These are phyloP conservation scores for Xylariales sp. DNA, from an alignment of 2,329 filamentous ascomycete genomes.

Conservation along the genomic window DNA sequence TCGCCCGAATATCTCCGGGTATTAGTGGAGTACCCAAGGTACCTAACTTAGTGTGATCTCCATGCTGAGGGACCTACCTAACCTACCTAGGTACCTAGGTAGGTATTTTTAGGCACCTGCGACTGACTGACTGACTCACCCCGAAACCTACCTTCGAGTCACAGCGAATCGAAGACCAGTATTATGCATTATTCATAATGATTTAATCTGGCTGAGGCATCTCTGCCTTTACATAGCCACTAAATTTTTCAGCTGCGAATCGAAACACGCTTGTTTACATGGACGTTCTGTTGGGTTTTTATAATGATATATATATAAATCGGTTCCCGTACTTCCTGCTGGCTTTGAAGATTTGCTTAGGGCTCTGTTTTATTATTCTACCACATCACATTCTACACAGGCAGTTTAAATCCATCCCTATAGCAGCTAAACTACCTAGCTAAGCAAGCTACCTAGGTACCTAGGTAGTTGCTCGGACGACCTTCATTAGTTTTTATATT, in stretches of 20 bases:
- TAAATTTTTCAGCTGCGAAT: not conserved
- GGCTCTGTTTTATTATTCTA: not conserved
- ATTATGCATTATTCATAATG: slow-evolving; percentile 28
- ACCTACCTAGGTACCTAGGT: slow-evolving; percentile 1
- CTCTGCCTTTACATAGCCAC: slow-evolving; percentile 9
- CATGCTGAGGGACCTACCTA: not conserved
- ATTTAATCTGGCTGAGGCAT: slow-evolving; percentile 8
- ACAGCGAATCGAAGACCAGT: no score
- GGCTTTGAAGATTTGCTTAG: no score
- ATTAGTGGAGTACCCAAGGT: no score
- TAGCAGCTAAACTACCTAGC: not conserved
- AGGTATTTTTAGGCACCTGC: no score
- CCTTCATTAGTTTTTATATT: not conserved
- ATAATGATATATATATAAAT: slow-evolving; percentile 9
- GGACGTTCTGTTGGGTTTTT: not conserved
- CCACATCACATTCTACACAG: not conserved
- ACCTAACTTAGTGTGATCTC: no score
- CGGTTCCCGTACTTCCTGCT: not conserved
- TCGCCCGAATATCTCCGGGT: slow-evolving; percentile 32
- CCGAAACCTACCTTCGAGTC: slow-evolving; percentile 4
- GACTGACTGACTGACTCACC: slow-evolving; percentile 22
- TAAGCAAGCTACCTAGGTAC: no score
- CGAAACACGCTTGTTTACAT: not conserved
- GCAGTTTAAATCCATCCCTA: not conserved
- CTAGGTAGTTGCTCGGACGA: not conserved